Evolutionary conservation across 2,329 filamentous ascomycete genomes (phyloP).

Genomic region (Zasmidium cellare): DNA sequence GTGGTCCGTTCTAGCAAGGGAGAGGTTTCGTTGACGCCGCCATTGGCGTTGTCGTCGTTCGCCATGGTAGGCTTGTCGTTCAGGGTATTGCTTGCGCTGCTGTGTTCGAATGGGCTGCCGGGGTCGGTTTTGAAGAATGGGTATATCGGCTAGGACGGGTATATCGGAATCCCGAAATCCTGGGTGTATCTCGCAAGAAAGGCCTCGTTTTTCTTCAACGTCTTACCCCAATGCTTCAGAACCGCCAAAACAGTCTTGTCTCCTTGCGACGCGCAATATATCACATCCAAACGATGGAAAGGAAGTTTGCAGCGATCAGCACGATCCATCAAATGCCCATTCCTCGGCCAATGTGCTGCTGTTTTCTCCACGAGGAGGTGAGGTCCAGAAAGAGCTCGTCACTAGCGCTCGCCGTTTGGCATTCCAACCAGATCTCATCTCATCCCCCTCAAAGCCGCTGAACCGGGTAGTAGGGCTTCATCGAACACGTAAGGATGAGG

Average conservation of each 20-base stretch:
- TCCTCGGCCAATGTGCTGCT: not conserved
- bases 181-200: not conserved
- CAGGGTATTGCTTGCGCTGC: not conserved
- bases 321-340: not conserved
- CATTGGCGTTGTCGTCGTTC: not conserved
- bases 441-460: too few relatives aligned
- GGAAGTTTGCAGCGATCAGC: not conserved
- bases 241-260: not conserved
- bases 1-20: not conserved
- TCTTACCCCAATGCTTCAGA: not conserved
- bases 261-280: too few relatives aligned
- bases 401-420: not conserved
- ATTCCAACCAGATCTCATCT: not conserved
- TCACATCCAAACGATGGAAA: not conserved
- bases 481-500: not conserved
- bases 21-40: not conserved
- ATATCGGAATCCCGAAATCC: not conserved
- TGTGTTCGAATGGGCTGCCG: not conserved
- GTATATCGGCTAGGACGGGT: not conserved
- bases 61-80: not conserved
- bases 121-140: not conserved
- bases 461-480: too few relatives aligned
- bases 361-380: not conserved
- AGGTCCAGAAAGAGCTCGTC: not conserved
- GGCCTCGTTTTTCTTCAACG: not conserved